phyloP scores from a whole-genome alignment of 2,329 filamentous ascomycete species.

The Alternaria solani region DNA sequence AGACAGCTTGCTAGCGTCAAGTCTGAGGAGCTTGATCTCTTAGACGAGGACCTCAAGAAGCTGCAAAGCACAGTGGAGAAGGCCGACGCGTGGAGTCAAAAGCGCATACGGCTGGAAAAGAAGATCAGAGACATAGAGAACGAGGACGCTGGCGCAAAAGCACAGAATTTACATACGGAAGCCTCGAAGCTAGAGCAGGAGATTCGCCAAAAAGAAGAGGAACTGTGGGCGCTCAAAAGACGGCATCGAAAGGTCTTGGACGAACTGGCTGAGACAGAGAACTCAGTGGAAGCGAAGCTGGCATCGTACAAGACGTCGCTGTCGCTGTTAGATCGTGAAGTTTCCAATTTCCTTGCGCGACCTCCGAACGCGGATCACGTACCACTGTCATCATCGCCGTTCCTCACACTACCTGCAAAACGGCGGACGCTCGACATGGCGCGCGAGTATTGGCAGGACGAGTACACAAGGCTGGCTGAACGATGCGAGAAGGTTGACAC shows the following conservation, averaged over 20 bases:
- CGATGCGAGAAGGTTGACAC: constrained; percentile 65
- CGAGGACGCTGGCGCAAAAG: constrained; percentile 66
- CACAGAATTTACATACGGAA: constrained; percentile 60
- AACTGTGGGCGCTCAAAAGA: constrained; percentile 67
- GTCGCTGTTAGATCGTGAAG: constrained; percentile 69
- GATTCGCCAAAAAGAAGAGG: constrained; percentile 71
- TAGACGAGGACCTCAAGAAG: constrained; percentile 65
- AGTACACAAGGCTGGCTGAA: constrained; percentile 64
- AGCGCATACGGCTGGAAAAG: constrained; percentile 63
- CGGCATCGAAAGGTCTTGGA: constrained; percentile 67
- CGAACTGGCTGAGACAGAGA: constrained; percentile 69
- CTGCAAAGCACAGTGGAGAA: constrained; percentile 66
- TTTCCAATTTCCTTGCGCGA: constrained; percentile 65
- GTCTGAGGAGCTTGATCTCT: constrained; percentile 69
- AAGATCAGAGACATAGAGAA: constrained; percentile 65
- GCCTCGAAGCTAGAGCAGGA: constrained; percentile 65
- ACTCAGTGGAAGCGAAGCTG: constrained; percentile 72
- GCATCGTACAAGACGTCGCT: constrained; percentile 75
- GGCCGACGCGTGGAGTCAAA: constrained; percentile 66
- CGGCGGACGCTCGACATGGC: constrained; percentile 75
- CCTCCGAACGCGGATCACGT: constrained; percentile 57
- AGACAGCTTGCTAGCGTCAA: constrained; percentile 71
- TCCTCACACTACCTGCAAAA: constrained; percentile 68
- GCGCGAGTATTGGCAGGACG: constrained; percentile 72
- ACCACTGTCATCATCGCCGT: constrained; percentile 53